phyloP scores from a whole-genome alignment of 352 stramenopile species.

The Pythium dissotocum region DNA sequence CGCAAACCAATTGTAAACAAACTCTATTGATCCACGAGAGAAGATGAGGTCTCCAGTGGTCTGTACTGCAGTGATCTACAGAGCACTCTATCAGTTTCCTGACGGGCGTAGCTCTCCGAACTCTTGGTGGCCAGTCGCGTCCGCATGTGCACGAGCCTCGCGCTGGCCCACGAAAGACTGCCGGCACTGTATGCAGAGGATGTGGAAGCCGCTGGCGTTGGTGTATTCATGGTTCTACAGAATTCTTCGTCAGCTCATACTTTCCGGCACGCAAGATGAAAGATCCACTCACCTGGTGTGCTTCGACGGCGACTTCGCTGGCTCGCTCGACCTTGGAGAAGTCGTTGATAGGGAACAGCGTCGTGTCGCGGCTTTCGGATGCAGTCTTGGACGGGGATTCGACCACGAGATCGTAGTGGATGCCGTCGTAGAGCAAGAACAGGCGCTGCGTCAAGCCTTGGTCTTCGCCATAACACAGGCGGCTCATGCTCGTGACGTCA shows the following conservation, averaged over 20 bases:
- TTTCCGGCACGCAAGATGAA: too few species aligned
- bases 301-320: slow-evolving; percentile 80
- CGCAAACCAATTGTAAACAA: neutral
- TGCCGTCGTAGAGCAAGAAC: slow-evolving; percentile 86
- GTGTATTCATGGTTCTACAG: slow-evolving; percentile 79
- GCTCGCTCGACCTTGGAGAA: slow-evolving; percentile 81
- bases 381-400: slow-evolving; percentile 51
- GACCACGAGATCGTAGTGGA: slow-evolving; percentile 85
- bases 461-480: slow-evolving; percentile 81
- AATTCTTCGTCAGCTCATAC: neutral
- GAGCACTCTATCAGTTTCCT: neutral
- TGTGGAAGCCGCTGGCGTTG: slow-evolving; percentile 69
- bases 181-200: slow-evolving; percentile 70
- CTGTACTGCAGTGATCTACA: neutral
- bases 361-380: slow-evolving; percentile 52
- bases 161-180: slow-evolving; percentile 63
- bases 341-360: slow-evolving; percentile 82
- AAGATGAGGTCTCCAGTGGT: neutral
- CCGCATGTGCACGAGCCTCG: slow-evolving; percentile 62
- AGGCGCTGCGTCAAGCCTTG: slow-evolving; percentile 81
- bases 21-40: neutral
- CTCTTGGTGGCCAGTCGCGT: slow-evolving; percentile 65
- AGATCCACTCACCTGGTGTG: slow-evolving; percentile 50
- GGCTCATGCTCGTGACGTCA: slow-evolving; percentile 84
- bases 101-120: slow-evolving; percentile 62